These are phyloP conservation scores for Euphorbia corollata DNA, from an alignment of 441 rosid species.

Conservation along the genomic window DNA sequence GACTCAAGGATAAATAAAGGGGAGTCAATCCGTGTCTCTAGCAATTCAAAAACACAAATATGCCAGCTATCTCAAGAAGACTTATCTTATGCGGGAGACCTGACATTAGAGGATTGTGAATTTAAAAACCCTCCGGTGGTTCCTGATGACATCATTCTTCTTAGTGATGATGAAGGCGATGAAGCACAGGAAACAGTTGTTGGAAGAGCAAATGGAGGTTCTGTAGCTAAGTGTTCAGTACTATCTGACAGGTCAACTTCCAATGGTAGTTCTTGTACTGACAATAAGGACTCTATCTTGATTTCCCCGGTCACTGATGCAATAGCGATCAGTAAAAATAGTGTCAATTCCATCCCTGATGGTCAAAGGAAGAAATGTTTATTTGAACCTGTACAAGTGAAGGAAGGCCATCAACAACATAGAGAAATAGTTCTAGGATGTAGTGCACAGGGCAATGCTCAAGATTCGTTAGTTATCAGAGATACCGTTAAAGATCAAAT, in stretches of 20 bases:
- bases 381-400: conserved; percentile 30
- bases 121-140: conserved; percentile 29
- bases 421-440: conserved; percentile 30
- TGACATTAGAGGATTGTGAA: conserved; percentile 21
- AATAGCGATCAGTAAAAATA: conserved; percentile 24
- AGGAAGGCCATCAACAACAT: conserved; percentile 27
- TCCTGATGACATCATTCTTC: conserved; percentile 51
- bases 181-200: conserved; percentile 40
- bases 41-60: conserved; percentile 29
- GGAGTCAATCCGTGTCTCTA: conserved; percentile 21
- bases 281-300: conserved; percentile 27
- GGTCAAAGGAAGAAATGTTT: conserved; percentile 23
- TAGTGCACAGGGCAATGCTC: conserved; percentile 25
- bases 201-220: conserved; percentile 30
- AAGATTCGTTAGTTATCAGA: conserved; percentile 27
- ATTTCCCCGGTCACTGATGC: conserved; percentile 29
- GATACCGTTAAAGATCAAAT: conserved; percentile 23
- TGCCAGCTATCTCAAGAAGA: conserved; percentile 37
- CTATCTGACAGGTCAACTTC: conserved; percentile 31
- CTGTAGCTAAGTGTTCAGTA: conserved; percentile 28
- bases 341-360: conserved; percentile 28
- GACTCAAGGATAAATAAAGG: conserved; percentile 24
- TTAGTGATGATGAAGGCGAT: conserved; percentile 81
- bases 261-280: conserved; percentile 21
- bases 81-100: conserved; percentile 22